Percentiles rank a stretch among this genome's conserved stretches.
Evolutionary conservation across 495 filamentous ascomycete species (phyloP).

Genomic region (Podospora appendiculata): DNA sequence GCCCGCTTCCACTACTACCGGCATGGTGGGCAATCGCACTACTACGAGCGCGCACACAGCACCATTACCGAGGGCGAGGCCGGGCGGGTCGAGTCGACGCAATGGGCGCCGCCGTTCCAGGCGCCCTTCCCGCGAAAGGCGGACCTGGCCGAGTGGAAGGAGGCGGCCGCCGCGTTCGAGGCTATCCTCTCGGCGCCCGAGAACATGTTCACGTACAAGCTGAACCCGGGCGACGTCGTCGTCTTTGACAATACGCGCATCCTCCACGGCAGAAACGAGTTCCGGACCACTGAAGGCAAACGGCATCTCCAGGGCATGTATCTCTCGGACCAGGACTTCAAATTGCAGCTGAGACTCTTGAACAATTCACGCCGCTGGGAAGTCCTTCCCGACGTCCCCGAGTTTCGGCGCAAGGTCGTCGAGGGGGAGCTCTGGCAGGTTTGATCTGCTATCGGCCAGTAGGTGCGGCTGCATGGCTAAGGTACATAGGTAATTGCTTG

Average conservation of each 20-base stretch:
- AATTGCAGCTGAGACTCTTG: conserved; percentile 20
- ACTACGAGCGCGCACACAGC: conserved; percentile 40
- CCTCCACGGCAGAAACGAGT: conserved; percentile 68
- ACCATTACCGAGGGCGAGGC: conserved; percentile 37
- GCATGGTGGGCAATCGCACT: conserved; percentile 43
- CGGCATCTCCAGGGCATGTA: conserved; percentile 84
- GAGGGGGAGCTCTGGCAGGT: too few species aligned
- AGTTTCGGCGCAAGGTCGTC: too few species aligned
- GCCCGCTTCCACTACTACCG: conserved; percentile 66
- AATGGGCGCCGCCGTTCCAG: conserved; percentile 56
- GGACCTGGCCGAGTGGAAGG: conserved; percentile 20
- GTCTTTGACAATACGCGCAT: conserved; percentile 80
- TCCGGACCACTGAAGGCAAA: conserved; percentile 52
- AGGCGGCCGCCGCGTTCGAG: conserved; percentile 39
- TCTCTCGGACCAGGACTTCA: conserved; percentile 61
- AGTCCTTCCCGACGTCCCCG: too few species aligned
- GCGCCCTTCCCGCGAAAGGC: conserved; percentile 3
- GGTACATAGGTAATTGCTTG: too few species aligned
- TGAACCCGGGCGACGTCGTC: conserved; percentile 73
- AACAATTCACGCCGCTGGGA: too few species aligned
- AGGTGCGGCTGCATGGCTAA: too few species aligned
- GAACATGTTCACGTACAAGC: conserved; percentile 57
- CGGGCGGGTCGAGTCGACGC: conserved; percentile 32
- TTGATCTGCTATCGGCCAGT: too few species aligned
- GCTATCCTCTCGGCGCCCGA: conserved; percentile 34